A percentile compares a stretch with the other conserved stretches of the same genome.
phyloP scores from a whole-genome alignment of 208 protist species.

The Leishmania braziliensis region DNA sequence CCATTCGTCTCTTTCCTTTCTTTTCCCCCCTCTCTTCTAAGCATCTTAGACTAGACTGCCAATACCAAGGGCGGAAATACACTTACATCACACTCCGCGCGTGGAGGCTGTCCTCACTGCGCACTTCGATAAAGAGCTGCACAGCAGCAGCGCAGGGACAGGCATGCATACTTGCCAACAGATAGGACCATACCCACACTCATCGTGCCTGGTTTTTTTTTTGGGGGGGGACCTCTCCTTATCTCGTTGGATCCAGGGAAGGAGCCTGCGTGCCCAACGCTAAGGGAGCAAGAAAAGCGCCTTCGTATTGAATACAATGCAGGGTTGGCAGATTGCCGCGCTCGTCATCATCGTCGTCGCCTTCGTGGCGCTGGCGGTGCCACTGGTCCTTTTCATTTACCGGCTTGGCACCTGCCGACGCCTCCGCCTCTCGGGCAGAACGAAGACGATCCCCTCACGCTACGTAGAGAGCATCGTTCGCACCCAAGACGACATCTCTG shows the following conservation, averaged over 20 bases:
- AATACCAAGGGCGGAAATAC: background rate
- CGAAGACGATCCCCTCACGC: background rate
- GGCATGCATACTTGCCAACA: background rate
- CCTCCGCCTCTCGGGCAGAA: background rate
- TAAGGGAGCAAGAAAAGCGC: background rate
- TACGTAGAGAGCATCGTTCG: constrained; percentile 9
- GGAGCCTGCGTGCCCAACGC: background rate
- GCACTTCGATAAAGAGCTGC: background rate
- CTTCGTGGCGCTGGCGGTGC: constrained; percentile 37
- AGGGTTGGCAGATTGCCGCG: constrained; percentile 54
- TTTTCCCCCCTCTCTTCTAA: background rate
- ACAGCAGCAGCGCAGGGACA: background rate
- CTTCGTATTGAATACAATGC: constrained; percentile 28
- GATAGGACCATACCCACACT: background rate
- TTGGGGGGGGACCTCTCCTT: background rate
- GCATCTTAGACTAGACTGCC: background rate
- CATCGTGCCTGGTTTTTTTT: background rate
- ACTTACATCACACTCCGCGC: background rate
- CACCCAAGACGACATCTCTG: background rate
- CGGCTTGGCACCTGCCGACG: constrained; percentile 15
- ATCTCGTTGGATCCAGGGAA: background rate
- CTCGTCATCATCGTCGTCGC: constrained; percentile 63
- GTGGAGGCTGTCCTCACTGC: background rate
- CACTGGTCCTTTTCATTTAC: constrained; percentile 51
- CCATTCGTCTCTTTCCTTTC: background rate